phyloP scores from a whole-genome alignment of 2,329 filamentous ascomycete species.

The Fusarium buharicum region DNA sequence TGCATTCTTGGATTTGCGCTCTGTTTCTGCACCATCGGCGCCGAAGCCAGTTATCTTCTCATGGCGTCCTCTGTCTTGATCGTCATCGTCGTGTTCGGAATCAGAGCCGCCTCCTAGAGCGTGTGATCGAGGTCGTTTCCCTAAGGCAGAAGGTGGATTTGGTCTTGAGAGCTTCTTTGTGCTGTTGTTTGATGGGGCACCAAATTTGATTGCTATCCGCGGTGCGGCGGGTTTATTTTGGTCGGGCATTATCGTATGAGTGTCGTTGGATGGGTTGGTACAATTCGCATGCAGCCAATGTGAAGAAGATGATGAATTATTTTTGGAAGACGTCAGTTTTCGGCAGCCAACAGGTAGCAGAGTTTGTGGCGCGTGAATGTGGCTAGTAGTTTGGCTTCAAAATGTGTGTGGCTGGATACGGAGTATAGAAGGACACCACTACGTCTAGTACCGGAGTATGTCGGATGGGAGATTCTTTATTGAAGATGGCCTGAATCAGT shows the following conservation, averaged over 20 bases:
- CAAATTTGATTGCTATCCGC: constrained; percentile 63
- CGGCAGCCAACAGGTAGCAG: background rate
- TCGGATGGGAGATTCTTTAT: background rate
- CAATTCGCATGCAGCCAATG: background rate
- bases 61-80: constrained; percentile 48
- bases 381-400: background rate
- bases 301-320: constrained; percentile 5
- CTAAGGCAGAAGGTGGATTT: constrained; percentile 56
- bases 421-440: background rate
- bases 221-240: constrained; percentile 45
- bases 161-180: constrained; percentile 47
- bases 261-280: background rate
- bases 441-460: background rate
- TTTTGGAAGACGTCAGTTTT: constrained; percentile 21
- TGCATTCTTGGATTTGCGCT: constrained; percentile 46
- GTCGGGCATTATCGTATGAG: constrained; percentile 33
- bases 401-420: background rate
- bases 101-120: constrained; percentile 57
- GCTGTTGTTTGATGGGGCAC: constrained; percentile 46
- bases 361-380: constrained; percentile 8
- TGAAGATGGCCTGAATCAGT: background rate
- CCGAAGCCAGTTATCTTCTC: constrained; percentile 64
- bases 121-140: constrained; percentile 60
- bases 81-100: constrained; percentile 53
- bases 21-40: constrained; percentile 56